phyloP scores from a whole-genome alignment of 169 alveolate species.

The Plasmodium fragile region DNA sequence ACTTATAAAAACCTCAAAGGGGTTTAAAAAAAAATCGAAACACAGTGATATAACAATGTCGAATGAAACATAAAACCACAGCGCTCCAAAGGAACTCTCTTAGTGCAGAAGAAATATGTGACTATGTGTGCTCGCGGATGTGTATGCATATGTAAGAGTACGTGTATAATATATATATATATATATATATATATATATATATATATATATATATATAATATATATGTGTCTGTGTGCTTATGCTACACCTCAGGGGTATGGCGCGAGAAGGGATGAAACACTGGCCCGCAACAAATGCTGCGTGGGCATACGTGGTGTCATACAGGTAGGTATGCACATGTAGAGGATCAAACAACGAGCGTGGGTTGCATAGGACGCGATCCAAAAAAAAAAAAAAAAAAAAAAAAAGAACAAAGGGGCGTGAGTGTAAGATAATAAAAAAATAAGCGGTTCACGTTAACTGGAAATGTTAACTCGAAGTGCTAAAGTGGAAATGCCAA shows the following conservation, averaged over 20 bases:
- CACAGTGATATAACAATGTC: not conserved
- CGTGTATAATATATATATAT: slow-evolving; percentile 6
- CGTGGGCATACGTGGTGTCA: not conserved
- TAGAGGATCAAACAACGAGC: not conserved
- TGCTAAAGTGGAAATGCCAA: not conserved
- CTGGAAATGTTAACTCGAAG: not conserved
- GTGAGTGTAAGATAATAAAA: not conserved
- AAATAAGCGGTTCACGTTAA: not conserved
- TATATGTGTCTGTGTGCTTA: not conserved
- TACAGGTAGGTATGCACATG: not conserved
- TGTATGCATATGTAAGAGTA: not conserved
- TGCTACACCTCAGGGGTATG: not conserved
- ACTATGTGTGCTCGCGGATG: not conserved
- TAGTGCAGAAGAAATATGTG: not conserved
- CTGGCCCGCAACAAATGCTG: not conserved
- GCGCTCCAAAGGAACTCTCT: not conserved
- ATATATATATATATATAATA: not conserved
- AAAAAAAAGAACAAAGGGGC: not conserved
- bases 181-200: not conserved
- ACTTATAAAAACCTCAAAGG: not conserved
- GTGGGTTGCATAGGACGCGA: not conserved
- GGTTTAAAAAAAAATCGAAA: not conserved
- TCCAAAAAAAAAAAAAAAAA: not conserved
- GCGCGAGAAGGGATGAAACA: not conserved
- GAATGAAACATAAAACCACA: not conserved